Base-by-base conservation (phyloP, 208 protist genomes). In the Trypanosoma melophagium region DNA sequence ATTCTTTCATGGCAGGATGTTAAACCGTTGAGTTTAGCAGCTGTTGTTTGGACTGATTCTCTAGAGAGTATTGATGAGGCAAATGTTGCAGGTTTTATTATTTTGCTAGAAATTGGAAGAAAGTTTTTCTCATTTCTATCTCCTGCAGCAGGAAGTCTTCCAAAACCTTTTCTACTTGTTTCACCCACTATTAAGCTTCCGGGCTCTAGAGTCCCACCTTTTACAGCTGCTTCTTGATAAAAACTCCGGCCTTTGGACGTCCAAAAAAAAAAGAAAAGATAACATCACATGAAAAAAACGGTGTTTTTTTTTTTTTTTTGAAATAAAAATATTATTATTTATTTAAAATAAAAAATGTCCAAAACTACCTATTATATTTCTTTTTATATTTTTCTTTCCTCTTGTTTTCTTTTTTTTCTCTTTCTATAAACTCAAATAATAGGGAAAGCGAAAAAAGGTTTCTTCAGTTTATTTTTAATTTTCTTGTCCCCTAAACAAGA, bases 141-240 rank as follows among this genome's bases (percentile, higher is more conserved):
- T 2, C 87, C 90, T 19, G 77, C 80, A 0, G 51, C 85, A 7
- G 86, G 87, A 0, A 76, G 70, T 38, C 69, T 96, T 38, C 87
- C 87, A 28, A 89, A 83, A 58, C 83, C 85, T 0, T 93, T 82
- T 55, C 59, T 96, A n/a, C 60, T 96, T 1, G 84, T 96, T n/a
- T 92, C 87, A 2, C 66, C 77, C 8, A 80, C 73, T 14, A 69
- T 94, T 24, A 70, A 70, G 25, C 74, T 92, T n/a, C 84, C 81
- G 3, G 63, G 71, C n/a, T 65, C 59, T 16, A 74, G 79, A 17
- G 77, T 90, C 0, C 79, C 81, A 50, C 81, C 84, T 8, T 59
- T 90, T 17, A 70, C n/a, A n/a, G n/a, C 63, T 22, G 65, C 62
- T 17, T 42, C 55, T 4, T 71, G 65, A 77, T 60, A 1, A 17